Base-by-base conservation (phyloP, 2,329 filamentous ascomycete genomes). In the Coccinonectria pachysandricola region DNA sequence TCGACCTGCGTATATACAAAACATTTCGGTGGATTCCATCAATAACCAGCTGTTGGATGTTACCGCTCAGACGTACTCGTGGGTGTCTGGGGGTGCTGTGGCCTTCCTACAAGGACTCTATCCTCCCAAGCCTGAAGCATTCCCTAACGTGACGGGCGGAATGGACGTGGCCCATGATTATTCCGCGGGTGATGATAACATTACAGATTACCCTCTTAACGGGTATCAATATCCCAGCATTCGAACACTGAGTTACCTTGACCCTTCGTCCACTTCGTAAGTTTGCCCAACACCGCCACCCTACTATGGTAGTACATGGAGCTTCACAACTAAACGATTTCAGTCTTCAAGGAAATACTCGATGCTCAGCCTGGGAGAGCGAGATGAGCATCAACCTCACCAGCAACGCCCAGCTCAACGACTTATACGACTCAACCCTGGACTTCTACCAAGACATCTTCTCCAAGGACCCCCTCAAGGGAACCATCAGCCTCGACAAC, bases 91-190 rank as follows among this genome's bases (percentile, higher is more conserved):
- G 34, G 75, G 82, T 3, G 83, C 82, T 17, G 60, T 71, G 26
- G 84, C 78, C 1, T 92, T 93, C 53, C 57, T 91, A 41, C 86
- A 94, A 50, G 85, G 79, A 4, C 62, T 94, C 4, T 94, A 93
- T 47, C 85, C 86, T 3, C 82, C 84, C 0, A 65, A 69, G 1
- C 62, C 63, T 4, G 34, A 44, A 7, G 37, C 43, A 1, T 59
- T 56, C 18, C 38, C 40, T 18, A 28, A 30, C 8, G 29, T 28
- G 12, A 46, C 45, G 8, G 53, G 50, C 4, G 51, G 49, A 12
- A 22, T 33, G 7, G 47, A 51, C 18, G 59, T 67, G 8, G 61
- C 71, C 35, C 68, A 63, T 19, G 43, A 53, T 21, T 40, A 45
- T 17, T 28, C 28, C 4, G 19, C 30, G 3, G 28, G 33, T 5